Base-by-base conservation (phyloP, 75 land plant genomes). In the Selaginella moellendorffii region DNA sequence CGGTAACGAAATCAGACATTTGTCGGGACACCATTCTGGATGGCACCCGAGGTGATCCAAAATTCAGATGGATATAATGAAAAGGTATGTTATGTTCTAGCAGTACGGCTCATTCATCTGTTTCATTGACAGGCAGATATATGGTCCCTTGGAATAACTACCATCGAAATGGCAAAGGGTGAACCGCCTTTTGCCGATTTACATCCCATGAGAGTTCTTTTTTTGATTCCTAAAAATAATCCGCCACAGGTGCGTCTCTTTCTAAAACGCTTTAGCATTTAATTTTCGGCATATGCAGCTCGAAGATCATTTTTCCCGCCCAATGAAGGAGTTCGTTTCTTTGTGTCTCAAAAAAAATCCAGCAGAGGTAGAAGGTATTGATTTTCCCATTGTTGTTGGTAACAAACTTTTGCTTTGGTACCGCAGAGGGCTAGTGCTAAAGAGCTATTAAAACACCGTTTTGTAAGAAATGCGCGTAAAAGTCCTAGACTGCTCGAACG, bases 1-100 rank as follows among this genome's bases (percentile, higher is more conserved):
- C 46, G 54, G 42, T 20, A 22, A 51, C 29, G 42, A 27, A 26
- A 71, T 31, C 79, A 95, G 99, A 95, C 99, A 29, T 90, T 95
- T 81, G 99, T 95, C 51, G 99, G 99, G 60, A 95, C 99, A 24
- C 99, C 99, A 63, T 95, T 95, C 67, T 95, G 99, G 99, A 95
- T 95, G 99, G 99, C 99, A 24, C 99, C 99, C 36, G 99, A 95
- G 70, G 99, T 95, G 36, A 95, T 95, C 67, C 97, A 95, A 62
- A 95, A 87, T 66, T 76, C 90, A 65, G 99, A 95, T 28, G 99
- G 99, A 26, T 95, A 95, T 71, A 95, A 95, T 82, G 99, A 95
- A 69, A 95, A 95, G 91, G 99, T 84, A 78, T 10, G 54, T 22
- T 1, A 0, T 8, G 53, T 18, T 30, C 26, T 23, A 18, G 29